Conservation (phyloP, 306 rosid species). For the Betula pendula region DNA sequence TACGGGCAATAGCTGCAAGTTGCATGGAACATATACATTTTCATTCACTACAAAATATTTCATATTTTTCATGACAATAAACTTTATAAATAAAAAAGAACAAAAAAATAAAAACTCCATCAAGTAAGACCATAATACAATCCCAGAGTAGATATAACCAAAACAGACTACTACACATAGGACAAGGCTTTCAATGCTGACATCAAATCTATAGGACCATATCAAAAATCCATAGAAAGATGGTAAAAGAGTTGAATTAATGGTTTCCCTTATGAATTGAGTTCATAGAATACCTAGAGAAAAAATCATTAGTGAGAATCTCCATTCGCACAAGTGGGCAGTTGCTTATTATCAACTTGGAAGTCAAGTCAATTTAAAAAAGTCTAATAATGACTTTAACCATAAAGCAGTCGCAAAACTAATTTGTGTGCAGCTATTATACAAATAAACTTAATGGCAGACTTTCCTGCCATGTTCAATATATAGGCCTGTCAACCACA, state of each 20-base stretch:
- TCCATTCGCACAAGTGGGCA: not conserved
- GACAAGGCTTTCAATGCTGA: not conserved
- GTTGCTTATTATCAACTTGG: not conserved
- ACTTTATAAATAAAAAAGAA: not conserved
- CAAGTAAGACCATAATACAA: not conserved
- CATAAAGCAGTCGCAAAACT: not conserved
- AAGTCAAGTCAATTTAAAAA: not conserved
- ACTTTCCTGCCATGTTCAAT: not conserved
- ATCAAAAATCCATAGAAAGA: not conserved
- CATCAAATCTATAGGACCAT: not conserved
- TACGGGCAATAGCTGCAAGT: slow-evolving; percentile 61
- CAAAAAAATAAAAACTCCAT: not conserved
- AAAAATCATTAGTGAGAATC: not conserved
- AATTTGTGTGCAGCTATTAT: not conserved
- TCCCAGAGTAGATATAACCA: not conserved
- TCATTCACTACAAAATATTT: not conserved
- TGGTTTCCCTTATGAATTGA: not conserved
- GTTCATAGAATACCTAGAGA: not conserved
- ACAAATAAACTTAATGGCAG: not conserved
- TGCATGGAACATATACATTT: not conserved
- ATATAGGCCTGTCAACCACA: not conserved
- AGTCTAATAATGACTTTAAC: not conserved
- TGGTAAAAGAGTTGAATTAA: not conserved
- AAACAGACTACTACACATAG: not conserved
- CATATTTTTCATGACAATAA: not conserved